phyloP scores from a whole-genome alignment of 495 filamentous ascomycete species.

The Neurospora sp. region DNA sequence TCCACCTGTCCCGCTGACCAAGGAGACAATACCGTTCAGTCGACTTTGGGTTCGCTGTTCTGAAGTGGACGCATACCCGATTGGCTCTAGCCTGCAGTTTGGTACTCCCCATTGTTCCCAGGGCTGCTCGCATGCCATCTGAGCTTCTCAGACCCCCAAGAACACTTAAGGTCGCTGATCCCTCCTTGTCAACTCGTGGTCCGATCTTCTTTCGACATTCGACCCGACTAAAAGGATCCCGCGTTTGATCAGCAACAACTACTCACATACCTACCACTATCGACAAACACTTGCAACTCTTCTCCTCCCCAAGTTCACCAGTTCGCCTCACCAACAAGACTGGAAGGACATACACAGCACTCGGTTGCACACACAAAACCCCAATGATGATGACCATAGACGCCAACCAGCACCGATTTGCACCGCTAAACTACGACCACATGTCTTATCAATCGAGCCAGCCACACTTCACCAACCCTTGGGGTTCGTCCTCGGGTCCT shows the following conservation, averaged over 20 bases:
- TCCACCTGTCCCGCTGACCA: slow-evolving; percentile 34
- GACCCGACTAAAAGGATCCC: slow-evolving; percentile 32
- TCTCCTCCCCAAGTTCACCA: background rate
- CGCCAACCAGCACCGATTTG: slow-evolving; percentile 71
- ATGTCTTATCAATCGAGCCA: slow-evolving; percentile 48
- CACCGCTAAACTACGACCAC: slow-evolving; percentile 71
- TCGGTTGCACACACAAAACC: slow-evolving; percentile 7
- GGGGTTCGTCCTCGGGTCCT: slow-evolving; percentile 44
- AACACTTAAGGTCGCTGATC: slow-evolving; percentile 75
- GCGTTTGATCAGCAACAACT: slow-evolving; percentile 41
- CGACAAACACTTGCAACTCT: slow-evolving; percentile 11
- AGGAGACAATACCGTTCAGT: slow-evolving; percentile 34
- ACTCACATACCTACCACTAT: slow-evolving; percentile 15
- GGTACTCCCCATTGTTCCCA: slow-evolving; percentile 11
- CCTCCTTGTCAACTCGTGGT: slow-evolving; percentile 40
- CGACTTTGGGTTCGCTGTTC: slow-evolving; percentile 16
- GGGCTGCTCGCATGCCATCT: slow-evolving; percentile 28
- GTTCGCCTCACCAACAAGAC: slow-evolving; percentile 8
- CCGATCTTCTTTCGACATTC: slow-evolving; percentile 29
- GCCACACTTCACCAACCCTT: slow-evolving; percentile 91
- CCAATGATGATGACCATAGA: slow-evolving; percentile 83
- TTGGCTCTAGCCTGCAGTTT: slow-evolving; percentile 23
- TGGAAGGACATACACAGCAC: slow-evolving; percentile 2
- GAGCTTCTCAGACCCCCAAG: slow-evolving; percentile 28
- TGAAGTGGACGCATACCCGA: slow-evolving; percentile 26